Evolutionary conservation across 305 asterid genomes (phyloP), one percentile per base, ranked within the genome.

Genomic region (Salvia sclarea): DNA sequence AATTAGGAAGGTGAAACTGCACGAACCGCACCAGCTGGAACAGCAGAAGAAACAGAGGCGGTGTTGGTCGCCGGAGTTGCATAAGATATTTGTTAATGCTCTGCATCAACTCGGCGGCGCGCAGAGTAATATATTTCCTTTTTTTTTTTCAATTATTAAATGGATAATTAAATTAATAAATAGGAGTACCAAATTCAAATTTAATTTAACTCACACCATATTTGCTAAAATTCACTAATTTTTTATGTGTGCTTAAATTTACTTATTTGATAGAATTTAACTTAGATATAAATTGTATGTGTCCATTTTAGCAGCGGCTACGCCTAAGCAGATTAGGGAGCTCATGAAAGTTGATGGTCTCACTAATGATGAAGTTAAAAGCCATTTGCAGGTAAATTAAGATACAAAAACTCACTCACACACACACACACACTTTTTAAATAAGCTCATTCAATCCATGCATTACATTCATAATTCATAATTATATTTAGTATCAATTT

Each of bases 341-440:
- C 71, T 78, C 10, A 80, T 83, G 88, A 68, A 73, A 43, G 85
- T 83, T 37, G 85, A 83, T 33, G 88, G 85, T 24, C 85, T 83
- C 57, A 83, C 88, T 24, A 83, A 83, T 47, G 85, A 83, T 47
- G 80, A 83, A 78, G 88, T 83, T 21, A 83, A 83, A 66, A 80
- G 85, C 72, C 88, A 83, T 76, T 73, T 83, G 73, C 88, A 83
- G 83, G 87, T 82, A 66, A 4, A 22, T 24, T 4, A 10, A 8
- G 1, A 53, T 24, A 22, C 17, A 21, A 0, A 14, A n/a, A 44
- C 6, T 44, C 47, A 5, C 4, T 2, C 0, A 40, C 45, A 10
- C 43, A 38, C 43, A 38, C 41, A 35, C 11, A 38, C 2, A 38
- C 2, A 38, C 2, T 1, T 3, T n/a, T n/a, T n/a, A n/a, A 40